These are phyloP conservation scores for Syzygium aqueum DNA, from an alignment of 345 rosid genomes.

Conservation along the genomic window DNA sequence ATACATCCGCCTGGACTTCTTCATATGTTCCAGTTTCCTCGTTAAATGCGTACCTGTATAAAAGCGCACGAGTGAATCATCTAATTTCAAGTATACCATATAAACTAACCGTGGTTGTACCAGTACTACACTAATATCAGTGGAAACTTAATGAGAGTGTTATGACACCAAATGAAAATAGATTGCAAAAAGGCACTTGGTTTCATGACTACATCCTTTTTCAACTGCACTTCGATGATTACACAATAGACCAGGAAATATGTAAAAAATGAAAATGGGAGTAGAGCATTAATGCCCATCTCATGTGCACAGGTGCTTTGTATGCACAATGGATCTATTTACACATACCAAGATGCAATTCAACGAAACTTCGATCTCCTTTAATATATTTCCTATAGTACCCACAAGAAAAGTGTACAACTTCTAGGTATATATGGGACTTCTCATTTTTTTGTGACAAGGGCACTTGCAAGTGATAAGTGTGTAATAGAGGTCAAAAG, in stretches of 20 bases:
- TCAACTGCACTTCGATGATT: neutral
- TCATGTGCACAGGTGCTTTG: neutral
- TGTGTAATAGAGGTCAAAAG: neutral
- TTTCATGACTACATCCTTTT: neutral
- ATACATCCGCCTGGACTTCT: constrained; percentile 19
- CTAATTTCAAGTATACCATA: neutral
- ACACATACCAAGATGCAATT: neutral
- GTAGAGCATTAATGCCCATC: neutral
- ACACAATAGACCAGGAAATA: neutral
- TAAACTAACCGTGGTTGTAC: neutral
- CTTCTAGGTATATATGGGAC: neutral
- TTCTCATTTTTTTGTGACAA: neutral
- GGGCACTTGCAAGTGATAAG: neutral
- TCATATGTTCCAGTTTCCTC: constrained; percentile 44
- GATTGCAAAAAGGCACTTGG: neutral
- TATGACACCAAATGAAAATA: neutral
- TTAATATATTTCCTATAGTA: neutral
- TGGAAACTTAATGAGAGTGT: neutral
- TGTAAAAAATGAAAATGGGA: neutral
- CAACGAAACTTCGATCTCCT: neutral
- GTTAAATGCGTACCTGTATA: constrained; percentile 44
- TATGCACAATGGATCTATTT: neutral
- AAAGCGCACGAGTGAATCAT: neutral
- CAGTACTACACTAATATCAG: neutral
- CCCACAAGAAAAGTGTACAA: neutral